These are phyloP conservation scores for Trichoderma atrobrunneum DNA, from an alignment of 2,329 filamentous ascomycete species.

Conservation along the genomic window DNA sequence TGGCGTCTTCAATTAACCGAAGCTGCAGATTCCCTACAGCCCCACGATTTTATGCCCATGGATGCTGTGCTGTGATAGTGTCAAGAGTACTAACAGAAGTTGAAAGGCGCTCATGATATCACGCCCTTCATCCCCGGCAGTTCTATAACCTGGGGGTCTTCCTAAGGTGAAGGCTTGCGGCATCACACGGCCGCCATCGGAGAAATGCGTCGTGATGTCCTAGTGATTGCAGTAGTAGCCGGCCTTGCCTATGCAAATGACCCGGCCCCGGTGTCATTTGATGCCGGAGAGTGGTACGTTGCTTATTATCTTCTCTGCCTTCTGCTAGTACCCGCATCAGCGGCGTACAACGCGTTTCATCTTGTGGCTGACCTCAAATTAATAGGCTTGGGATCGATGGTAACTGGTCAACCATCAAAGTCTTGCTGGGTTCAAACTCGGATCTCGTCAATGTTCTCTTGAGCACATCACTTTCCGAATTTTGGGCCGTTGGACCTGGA, in stretches of 20 bases:
- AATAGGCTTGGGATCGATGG: constrained; percentile 63
- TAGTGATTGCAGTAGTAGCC: constrained; percentile 11
- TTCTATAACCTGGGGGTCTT: neutral
- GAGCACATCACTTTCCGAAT: constrained; percentile 68
- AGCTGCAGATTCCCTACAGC: neutral
- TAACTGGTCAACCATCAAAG: constrained; percentile 66
- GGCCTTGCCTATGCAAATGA: constrained; percentile 19
- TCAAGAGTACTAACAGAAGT: neutral
- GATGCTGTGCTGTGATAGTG: neutral
- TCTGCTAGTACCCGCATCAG: neutral
- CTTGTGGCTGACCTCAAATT: neutral
- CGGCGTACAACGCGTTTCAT: neutral
- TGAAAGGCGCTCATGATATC: constrained; percentile 1
- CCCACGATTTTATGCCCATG: constrained; percentile 2
- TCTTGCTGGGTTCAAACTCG: constrained; percentile 45
- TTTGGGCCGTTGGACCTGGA: constrained; percentile 62
- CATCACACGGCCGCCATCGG: constrained; percentile 4
- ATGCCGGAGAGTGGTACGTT: constrained; percentile 26
- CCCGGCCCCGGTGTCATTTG: constrained; percentile 25
- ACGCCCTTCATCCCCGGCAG: neutral
- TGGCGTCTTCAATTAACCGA: neutral
- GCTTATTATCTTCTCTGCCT: neutral
- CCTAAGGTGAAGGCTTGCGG: neutral
- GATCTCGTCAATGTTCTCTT: constrained; percentile 44
- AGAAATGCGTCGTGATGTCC: constrained; percentile 20